These are phyloP conservation scores for Marchantia paleacea DNA, from an alignment of 225 moss, liverwort and hornwort genomes.

Conservation along the genomic window DNA sequence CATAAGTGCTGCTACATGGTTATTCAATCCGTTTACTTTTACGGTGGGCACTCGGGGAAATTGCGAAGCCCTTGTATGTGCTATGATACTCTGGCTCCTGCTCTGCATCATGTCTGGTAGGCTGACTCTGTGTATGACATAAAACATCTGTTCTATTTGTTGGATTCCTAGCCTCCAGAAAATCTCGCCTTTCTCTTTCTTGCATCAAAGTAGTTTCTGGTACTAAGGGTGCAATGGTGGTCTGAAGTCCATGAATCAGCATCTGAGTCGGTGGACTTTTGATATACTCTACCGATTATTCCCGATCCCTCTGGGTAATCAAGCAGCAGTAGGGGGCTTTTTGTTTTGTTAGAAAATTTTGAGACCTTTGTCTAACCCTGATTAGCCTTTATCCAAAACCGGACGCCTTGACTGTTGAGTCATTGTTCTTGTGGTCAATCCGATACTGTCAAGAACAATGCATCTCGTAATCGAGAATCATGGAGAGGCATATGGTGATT, in stretches of 20 bases:
- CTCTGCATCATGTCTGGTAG: constrained; percentile 89
- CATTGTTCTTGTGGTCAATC: too few relatives aligned
- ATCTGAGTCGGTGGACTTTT: background rate
- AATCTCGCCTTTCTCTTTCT: background rate
- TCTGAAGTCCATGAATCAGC: background rate
- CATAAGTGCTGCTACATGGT: constrained; percentile 69
- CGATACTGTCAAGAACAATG: too few relatives aligned
- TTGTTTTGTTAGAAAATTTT: too few relatives aligned
- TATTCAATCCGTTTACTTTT: constrained; percentile 98
- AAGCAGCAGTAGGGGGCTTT: too few relatives aligned
- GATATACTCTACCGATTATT: background rate
- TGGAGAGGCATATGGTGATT: too few relatives aligned
- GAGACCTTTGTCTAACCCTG: too few relatives aligned
- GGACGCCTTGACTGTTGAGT: too few relatives aligned
- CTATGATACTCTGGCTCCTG: constrained; percentile 77
- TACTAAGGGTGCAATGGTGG: background rate
- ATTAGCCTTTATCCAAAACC: too few relatives aligned
- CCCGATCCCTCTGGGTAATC: too few relatives aligned
- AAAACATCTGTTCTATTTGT: background rate
- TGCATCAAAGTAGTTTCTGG: background rate
- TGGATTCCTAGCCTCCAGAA: background rate
- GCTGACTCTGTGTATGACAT: background rate
- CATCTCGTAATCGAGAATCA: too few relatives aligned
- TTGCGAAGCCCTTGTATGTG: constrained; percentile 90
- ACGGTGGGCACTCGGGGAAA: constrained; percentile 97